These are phyloP conservation scores for Arthrobotrys megalospora DNA, from an alignment of 2,329 filamentous ascomycete genomes.

Conservation along the genomic window DNA sequence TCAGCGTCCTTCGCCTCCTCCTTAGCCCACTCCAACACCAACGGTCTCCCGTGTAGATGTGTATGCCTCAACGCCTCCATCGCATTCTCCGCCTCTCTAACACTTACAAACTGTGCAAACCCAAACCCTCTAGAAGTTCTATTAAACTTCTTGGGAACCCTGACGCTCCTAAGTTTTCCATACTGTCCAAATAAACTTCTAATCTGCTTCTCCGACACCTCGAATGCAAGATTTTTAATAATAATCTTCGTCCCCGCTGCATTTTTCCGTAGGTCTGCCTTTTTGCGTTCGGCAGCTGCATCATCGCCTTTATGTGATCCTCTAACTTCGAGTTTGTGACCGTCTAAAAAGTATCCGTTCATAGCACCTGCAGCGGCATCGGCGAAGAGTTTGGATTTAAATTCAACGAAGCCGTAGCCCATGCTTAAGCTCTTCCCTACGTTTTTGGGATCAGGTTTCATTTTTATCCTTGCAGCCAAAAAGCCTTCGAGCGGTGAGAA, in stretches of 20 bases:
- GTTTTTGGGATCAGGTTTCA: constrained; percentile 91
- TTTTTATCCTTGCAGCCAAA: constrained; percentile 90
- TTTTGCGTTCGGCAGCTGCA: constrained; percentile 86
- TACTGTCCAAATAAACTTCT: constrained; percentile 77
- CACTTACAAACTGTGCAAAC: constrained; percentile 94
- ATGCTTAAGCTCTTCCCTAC: constrained; percentile 90
- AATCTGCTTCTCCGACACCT: constrained; percentile 93
- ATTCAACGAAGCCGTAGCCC: constrained; percentile 97
- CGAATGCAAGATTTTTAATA: constrained; percentile 98
- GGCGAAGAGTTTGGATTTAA: constrained; percentile 82
- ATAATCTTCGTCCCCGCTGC: constrained; percentile 87
- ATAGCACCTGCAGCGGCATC: constrained; percentile 85
- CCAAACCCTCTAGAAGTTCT: constrained; percentile 90
- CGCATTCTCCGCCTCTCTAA: constrained; percentile 90
- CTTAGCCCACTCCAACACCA: constrained; percentile 92
- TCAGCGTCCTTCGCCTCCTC: constrained; percentile 91
- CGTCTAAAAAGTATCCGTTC: constrained; percentile 89
- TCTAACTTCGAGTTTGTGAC: constrained; percentile 86
- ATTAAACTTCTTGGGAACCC: constrained; percentile 95
- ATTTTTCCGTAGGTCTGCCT: constrained; percentile 87
- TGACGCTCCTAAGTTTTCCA: constrained; percentile 90
- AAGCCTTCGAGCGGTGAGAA: constrained; percentile 90
- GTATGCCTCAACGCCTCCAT: constrained; percentile 92
- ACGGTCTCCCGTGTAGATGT: constrained; percentile 88
- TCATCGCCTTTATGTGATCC: constrained; percentile 89